Conservation (phyloP, 2,329 filamentous ascomycete genomes). For the Aspergillus sp. region DNA sequence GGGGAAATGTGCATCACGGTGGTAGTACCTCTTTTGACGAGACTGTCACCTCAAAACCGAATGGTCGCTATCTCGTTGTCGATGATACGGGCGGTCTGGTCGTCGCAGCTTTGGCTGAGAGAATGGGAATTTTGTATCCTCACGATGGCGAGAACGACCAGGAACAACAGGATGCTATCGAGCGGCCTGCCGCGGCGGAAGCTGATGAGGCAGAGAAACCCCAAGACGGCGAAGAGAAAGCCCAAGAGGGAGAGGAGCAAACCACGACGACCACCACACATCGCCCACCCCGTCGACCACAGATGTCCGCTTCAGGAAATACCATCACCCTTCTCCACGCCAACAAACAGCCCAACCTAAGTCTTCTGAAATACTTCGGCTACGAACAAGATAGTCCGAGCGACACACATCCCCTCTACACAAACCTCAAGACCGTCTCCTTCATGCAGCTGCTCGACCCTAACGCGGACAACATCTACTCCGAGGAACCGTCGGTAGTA, state of each 20-base stretch:
- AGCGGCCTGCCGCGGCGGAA: not conserved
- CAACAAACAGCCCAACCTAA: constrained; percentile 81
- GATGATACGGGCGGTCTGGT: constrained; percentile 85
- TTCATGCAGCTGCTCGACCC: constrained; percentile 91
- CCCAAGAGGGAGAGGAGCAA: constrained; percentile 24
- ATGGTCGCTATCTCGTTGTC: constrained; percentile 74
- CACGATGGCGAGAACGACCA: constrained; percentile 22
- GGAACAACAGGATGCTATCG: not conserved
- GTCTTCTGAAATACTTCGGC: constrained; percentile 83
- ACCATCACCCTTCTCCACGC: constrained; percentile 61
- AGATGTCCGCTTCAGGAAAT: constrained; percentile 54
- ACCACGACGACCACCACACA: not conserved
- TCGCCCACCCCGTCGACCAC: constrained; percentile 22
- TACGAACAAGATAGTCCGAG: constrained; percentile 70
- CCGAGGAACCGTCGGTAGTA: constrained; percentile 62
- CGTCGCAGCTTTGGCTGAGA: constrained; percentile 80
- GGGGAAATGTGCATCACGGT: constrained; percentile 84
- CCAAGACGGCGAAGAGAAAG: constrained; percentile 21
- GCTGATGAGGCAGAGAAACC: constrained; percentile 24
- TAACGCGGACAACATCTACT: constrained; percentile 71
- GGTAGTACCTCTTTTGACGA: constrained; percentile 38
- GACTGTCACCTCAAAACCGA: constrained; percentile 35
- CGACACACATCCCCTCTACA: constrained; percentile 73
- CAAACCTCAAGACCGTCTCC: constrained; percentile 77
- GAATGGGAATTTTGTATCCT: constrained; percentile 77